phyloP scores from a whole-genome alignment of 2,329 filamentous ascomycete species.

The Talaromyces sp. region DNA sequence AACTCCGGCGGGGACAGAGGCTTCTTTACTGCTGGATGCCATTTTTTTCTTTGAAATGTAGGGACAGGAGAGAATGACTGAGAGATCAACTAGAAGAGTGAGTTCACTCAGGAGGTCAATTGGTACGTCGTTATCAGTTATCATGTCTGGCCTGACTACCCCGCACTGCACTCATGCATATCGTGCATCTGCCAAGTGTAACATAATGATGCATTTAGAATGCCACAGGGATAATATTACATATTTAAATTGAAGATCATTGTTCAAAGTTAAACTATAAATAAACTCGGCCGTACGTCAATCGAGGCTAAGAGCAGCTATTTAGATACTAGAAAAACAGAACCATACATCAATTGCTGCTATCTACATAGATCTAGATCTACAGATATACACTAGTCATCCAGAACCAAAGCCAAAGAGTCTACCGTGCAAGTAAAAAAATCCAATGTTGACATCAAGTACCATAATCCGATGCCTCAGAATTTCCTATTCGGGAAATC shows the following conservation, averaged over 20 bases:
- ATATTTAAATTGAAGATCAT: background rate
- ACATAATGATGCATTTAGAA: background rate
- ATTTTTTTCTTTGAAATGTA: background rate
- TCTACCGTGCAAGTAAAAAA: background rate
- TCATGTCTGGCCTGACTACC: background rate
- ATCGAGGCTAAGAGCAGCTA: background rate
- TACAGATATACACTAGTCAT: background rate
- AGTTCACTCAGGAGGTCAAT: too few species aligned
- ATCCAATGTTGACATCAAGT: background rate
- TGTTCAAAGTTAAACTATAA: background rate
- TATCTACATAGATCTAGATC: background rate
- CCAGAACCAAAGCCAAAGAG: background rate
- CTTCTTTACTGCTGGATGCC: background rate
- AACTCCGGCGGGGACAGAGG: slow-evolving; percentile 26
- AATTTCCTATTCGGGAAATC: background rate
- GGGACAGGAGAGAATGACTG: too few species aligned
- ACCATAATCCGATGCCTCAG: background rate
- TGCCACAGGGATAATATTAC: background rate
- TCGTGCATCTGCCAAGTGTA: background rate
- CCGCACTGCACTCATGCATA: slow-evolving; percentile 1
- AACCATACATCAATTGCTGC: background rate
- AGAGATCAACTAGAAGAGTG: too few species aligned
- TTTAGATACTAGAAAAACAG: background rate
- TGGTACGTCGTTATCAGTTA: background rate
- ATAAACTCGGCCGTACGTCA: background rate